phyloP scores from a whole-genome alignment of 805 yeast genomes.

The Komagataella kurtzmanii region DNA sequence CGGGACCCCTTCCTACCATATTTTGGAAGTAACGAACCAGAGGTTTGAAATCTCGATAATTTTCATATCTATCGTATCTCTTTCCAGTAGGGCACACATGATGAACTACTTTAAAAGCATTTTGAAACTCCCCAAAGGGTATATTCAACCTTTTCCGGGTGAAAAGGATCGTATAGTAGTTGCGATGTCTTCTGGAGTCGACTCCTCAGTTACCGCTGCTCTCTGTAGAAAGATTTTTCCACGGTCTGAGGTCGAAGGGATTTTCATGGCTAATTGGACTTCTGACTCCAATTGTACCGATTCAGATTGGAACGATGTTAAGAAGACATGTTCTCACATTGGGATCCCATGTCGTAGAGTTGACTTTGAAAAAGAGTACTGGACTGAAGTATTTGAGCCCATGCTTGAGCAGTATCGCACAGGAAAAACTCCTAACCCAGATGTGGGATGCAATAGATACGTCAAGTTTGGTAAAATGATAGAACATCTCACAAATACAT shows the following conservation, averaged over 20 bases:
- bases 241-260: constrained; percentile 54
- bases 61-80: no score
- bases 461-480: constrained; percentile 80
- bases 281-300: constrained; percentile 53
- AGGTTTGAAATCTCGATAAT: no score
- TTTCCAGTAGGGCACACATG: no score
- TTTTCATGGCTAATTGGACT: constrained; percentile 92
- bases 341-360: constrained; percentile 62
- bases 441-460: constrained; percentile 71
- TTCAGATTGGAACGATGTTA: constrained; percentile 80
- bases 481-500: constrained; percentile 31
- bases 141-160: constrained; percentile 29
- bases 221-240: constrained; percentile 27
- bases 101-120: not conserved
- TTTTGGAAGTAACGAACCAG: no score
- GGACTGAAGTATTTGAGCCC: constrained; percentile 87
- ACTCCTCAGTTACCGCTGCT: constrained; percentile 81
- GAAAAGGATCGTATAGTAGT: constrained; percentile 51
- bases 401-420: constrained; percentile 61
- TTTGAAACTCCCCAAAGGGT: constrained; percentile 4
- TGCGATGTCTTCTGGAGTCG: constrained; percentile 97
- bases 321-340: constrained; percentile 43
- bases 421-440: constrained; percentile 93
- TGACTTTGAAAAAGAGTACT: constrained; percentile 81
- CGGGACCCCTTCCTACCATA: no score